A percentile compares a stretch with the other conserved stretches of the same genome.
Evolutionary conservation across 176 grass and related monocot genomes (phyloP).

Genomic region (Zizania latifolia): DNA sequence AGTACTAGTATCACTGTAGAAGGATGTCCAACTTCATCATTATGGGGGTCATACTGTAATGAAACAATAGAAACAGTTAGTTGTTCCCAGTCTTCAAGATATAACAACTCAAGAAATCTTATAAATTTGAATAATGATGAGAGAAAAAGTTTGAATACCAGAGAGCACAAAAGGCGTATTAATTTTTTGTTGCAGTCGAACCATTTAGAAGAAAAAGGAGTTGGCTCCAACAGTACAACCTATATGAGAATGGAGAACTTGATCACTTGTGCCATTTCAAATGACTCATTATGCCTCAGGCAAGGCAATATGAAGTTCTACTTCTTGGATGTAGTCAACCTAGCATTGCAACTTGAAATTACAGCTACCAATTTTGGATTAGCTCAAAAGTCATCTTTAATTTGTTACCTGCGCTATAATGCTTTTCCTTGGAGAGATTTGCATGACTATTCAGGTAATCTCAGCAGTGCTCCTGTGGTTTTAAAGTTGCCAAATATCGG

Average conservation of each 20-base stretch:
- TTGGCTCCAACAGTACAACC: conserved; percentile 26
- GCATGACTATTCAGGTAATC: conserved; percentile 77
- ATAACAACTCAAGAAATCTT: conserved; percentile 56
- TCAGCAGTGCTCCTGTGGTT: conserved; percentile 55
- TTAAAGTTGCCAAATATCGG: conserved; percentile 79
- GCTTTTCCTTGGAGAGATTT: conserved; percentile 63
- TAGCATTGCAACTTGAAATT: conserved; percentile 71
- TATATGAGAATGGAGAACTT: conserved; percentile 32
- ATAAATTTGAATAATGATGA: conserved; percentile 22
- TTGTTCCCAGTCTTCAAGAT: conserved; percentile 65
- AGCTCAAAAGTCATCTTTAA: conserved; percentile 36
- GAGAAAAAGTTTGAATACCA: conserved; percentile 6
- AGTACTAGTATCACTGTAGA: conserved; percentile 63
- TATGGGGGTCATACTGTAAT: conserved; percentile 78
- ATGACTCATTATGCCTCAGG: conserved; percentile 56
- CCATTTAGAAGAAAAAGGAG: conserved; percentile 30
- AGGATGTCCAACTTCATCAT: conserved; percentile 54
- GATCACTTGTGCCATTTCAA: conserved; percentile 67
- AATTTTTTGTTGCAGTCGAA: conserved; percentile 10
- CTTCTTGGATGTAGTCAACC: conserved; percentile 59
- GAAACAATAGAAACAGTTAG: conserved; percentile 55
- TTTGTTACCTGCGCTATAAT: conserved; percentile 65
- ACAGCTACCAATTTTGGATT: conserved; percentile 31
- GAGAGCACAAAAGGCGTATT: conserved; percentile 29
- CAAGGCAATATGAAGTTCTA: conserved; percentile 73